Conservation (phyloP, 768 basidiomycete genomes). For the Lactifluus volemus region DNA sequence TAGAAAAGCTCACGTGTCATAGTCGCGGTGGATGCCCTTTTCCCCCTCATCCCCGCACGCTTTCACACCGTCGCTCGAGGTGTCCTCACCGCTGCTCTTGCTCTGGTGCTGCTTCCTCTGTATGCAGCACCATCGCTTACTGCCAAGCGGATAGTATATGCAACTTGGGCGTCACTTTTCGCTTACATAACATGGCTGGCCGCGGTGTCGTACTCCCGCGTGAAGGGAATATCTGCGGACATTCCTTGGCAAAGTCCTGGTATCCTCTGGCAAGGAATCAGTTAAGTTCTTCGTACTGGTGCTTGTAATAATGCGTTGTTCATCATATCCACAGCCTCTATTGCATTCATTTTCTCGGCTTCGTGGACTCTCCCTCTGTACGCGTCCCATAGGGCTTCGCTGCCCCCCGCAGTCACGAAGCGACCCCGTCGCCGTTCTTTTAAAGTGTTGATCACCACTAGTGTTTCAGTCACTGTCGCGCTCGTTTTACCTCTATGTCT, state of each 20-base stretch:
- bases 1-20: conserved; percentile 17
- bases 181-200: conserved; percentile 56
- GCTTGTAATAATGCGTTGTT: background rate
- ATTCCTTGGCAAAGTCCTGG: conserved; percentile 36
- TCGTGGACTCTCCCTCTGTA: conserved; percentile 59
- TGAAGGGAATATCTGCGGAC: conserved; percentile 34
- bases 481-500: conserved; percentile 52
- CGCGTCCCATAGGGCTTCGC: conserved; percentile 42
- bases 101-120: conserved; percentile 39
- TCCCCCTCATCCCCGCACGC: conserved; percentile 38
- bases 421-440: conserved; percentile 47
- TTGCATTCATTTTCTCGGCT: conserved; percentile 58
- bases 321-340: conserved; percentile 35
- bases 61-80: conserved; percentile 30
- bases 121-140: conserved; percentile 47
- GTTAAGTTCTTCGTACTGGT: conserved; percentile 33
- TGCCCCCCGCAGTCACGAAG: conserved; percentile 33
- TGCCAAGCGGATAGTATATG: conserved; percentile 44
- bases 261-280: conserved; percentile 53
- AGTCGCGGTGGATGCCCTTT: conserved; percentile 49
- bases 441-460: conserved; percentile 43
- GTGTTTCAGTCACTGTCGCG: conserved; percentile 39
- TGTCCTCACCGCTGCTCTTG: conserved; percentile 34
- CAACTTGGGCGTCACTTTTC: conserved; percentile 50
- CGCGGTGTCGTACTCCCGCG: conserved; percentile 43